Base-by-base conservation (phyloP, 768 basidiomycete genomes). In the Phanerodontia chrysosporium region DNA sequence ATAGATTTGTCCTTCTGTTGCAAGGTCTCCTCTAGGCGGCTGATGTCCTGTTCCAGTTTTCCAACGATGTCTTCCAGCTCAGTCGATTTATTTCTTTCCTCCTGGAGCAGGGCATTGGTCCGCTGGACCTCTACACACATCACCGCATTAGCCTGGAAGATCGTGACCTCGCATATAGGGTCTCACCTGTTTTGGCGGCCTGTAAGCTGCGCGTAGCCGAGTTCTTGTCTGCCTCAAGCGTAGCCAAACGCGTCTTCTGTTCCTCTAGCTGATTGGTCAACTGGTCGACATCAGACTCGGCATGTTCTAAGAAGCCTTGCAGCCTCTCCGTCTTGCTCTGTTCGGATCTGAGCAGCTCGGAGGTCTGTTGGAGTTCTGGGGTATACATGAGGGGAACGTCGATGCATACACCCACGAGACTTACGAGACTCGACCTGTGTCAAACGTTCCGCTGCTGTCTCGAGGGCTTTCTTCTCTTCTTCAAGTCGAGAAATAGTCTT, bases 401-500 rank as follows among this genome's bases (percentile, higher is more conserved):
- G 9, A 24, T 13, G 49, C 55, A 51, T 45, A 45, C 16, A 51
- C 58, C 25, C 36, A 46, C 16, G 45, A 5, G 46, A 69, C 78
- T 10, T 70, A 92, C 91, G 78, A 42, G 77, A 72, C 67, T 89
- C 87, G n/a, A 81, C 70, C 49, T 76, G 80, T 45, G 83, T 81
- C 48, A 87, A 67, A 52, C 80, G 80, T 62, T 86, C 79, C 44
- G 89, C 69, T 44, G 85, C 64, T n/a, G 65, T 62, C n/a, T 63
- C 55, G 13, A 79, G 69, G 2, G 71, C 62, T 13, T 69, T 65
- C 66, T 76, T 78, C 62, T 78, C 78, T 1, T 70, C 59, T 28
- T 92, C 89, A 14, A 95, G 77, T n/a, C 89, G 69, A 48, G 86
- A 78, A 58, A 95, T 90, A 0, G 88, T 89, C 65, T 85, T 85